Evolutionary conservation across 371 early-diverging fungal genomes (phyloP), one percentile per base, ranked within the genome.

Genomic region (Lichtheimia hyalospora): DNA sequence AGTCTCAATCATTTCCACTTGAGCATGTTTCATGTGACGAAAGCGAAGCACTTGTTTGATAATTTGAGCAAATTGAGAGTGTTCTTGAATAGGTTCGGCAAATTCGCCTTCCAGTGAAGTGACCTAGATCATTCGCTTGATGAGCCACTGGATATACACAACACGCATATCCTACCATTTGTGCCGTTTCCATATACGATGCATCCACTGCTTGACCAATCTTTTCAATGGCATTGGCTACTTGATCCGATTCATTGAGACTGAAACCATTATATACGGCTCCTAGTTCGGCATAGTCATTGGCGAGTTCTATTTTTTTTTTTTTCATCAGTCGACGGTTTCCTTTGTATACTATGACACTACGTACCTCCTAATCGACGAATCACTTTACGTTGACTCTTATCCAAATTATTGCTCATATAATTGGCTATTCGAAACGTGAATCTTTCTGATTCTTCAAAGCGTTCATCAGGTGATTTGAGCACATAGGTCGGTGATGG

Each of bases 201-300:
- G 86, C 82, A 69, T 97, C 97, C 0, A 93, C 85, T 6, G 96
- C 94, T 66, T 93, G 92, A 2, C 96, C 98, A 34, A 92, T 77
- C 59, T 88, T 84, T 67, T 96, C 97, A 57, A 96, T 90, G 0
- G 90, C 92, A 34, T 84, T 86, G 3, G 93, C 84, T 14, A 96
- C 74, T 15, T 69, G 68, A 7, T 79, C 84, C 39, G 68, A 66
- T 60, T 96, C 96, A 61, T 84, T 85, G 52, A 97, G 82, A 56
- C 96, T 96, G 72, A 96, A 95, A 23, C 91, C 95, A 62, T 97
- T 97, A 71, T 94, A 93, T 0, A 88, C 79, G 3, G 93, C 94
- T 0, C 96, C 97, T 14, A 97, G 79, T 60, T 96, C 96, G n/a
- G 92, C 82, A 64, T 91, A 90, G 60, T 91, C 90, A 34, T 77